These are phyloP conservation scores for Bacidia rubella DNA, from an alignment of 495 filamentous ascomycete species.

Conservation along the genomic window DNA sequence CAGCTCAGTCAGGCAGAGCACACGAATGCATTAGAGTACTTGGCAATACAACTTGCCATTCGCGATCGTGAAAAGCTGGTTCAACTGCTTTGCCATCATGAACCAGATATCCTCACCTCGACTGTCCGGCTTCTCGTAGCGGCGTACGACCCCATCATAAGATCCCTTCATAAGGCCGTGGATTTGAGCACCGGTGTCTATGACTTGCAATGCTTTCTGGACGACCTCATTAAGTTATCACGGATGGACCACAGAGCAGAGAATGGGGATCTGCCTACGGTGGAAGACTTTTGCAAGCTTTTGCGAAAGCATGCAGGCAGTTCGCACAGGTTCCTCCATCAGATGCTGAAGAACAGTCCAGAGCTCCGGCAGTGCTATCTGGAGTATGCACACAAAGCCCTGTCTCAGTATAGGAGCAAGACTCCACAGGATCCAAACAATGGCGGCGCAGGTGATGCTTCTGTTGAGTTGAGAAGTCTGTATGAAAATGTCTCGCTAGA, in stretches of 20 bases:
- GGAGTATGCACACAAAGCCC: conserved; percentile 28
- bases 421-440: background rate
- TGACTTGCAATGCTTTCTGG: conserved; percentile 43
- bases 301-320: conserved; percentile 39
- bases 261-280: conserved; percentile 28
- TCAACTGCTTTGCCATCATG: conserved; percentile 39
- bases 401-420: conserved; percentile 26
- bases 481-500: conserved; percentile 29
- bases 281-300: conserved; percentile 48
- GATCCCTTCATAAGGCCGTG: conserved; percentile 46
- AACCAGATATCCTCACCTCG: conserved; percentile 46
- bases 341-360: conserved; percentile 46
- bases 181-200: conserved; percentile 46
- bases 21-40: conserved; percentile 42
- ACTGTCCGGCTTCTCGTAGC: conserved; percentile 40
- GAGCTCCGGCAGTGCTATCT: conserved; percentile 39
- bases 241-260: conserved; percentile 16
- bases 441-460: conserved; percentile 28
- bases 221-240: conserved; percentile 41
- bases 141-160: conserved; percentile 54
- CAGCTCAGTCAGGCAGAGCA: conserved; percentile 38
- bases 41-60: conserved; percentile 41
- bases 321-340: conserved; percentile 47
- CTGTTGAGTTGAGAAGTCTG: conserved; percentile 29
- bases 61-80: conserved; percentile 48